Base-by-base conservation (phyloP, 345 rosid genomes). In the Brassica juncea region DNA sequence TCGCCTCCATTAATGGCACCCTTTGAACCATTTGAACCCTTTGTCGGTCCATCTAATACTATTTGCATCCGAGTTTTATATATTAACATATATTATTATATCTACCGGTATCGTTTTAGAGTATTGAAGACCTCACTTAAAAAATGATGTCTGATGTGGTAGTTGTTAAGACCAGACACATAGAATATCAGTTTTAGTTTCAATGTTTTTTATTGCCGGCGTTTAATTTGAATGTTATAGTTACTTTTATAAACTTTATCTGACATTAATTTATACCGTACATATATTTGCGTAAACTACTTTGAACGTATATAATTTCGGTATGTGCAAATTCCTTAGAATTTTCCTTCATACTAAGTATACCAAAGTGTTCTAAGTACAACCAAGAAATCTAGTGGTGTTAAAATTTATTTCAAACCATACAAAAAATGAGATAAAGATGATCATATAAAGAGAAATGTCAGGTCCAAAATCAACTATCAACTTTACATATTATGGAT, bases 1-100 rank as follows among this genome's bases (percentile, higher is more conserved):
- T 91, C 94, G 89, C 92, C 88, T 89, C 87, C 90, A 87, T 86
- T 89, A 87, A 86, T 87, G 90, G 92, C 91, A 88, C 82, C 84
- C 85, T 74, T 86, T 81, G 84, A 84, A 84, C 84, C 87, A 78
- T 80, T 82, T 89, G 98, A 84, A 84, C 84, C 87, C 80, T 80
- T 81, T 89, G 98, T 93, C 97, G 93, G 98, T 88, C 77, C 87
- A 78, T 73, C 82, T 44, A 73, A 39, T 62, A 77, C 68, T 76
- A 32, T 71, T 76, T 75, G 8, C 60, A 15, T 59, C 58, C 57
- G 10, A 69, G 37, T 66, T 77, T 16, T 25, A 63, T 76, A 81
- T 61, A 42, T 71, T 76, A 21, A 69, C 9, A 44, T 15, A 0
- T 54, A 27, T 73, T 79, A 31, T 49, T 49, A 49, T 49, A 67